Conservation (phyloP, 352 stramenopile species). For the Pythium aristosporum region DNA sequence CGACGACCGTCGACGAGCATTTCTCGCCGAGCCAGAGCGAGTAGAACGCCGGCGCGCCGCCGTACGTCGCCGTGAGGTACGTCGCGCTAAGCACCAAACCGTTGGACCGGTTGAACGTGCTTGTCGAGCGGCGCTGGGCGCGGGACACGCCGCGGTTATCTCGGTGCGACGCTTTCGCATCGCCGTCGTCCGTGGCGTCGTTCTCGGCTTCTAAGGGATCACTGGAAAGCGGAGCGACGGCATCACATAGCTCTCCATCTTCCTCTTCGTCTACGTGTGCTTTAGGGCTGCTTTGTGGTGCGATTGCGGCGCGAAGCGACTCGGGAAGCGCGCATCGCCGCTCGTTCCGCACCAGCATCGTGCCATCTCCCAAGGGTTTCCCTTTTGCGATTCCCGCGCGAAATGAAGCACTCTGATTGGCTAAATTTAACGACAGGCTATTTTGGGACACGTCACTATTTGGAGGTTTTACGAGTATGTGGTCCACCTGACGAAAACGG, state of each 20-base stretch:
- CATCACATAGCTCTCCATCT: slow-evolving; percentile 5
- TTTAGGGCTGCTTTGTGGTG: neutral
- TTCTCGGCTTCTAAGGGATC: slow-evolving; percentile 1
- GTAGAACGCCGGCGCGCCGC: slow-evolving; percentile 58
- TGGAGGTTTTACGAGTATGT: neutral
- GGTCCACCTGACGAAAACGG: slow-evolving; percentile 6
- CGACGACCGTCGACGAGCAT: slow-evolving; percentile 67
- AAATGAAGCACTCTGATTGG: slow-evolving; percentile 6
- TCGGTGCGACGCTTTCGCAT: neutral
- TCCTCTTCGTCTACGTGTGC: neutral
- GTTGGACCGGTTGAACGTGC: slow-evolving; percentile 23
- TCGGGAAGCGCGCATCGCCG: neutral
- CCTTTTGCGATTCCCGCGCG: neutral
- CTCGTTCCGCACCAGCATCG: slow-evolving; percentile 7
- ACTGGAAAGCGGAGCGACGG: slow-evolving; percentile 3
- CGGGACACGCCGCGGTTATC: neutral
- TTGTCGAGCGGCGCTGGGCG: slow-evolving; percentile 17
- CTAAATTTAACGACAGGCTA: neutral
- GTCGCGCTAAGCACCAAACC: slow-evolving; percentile 42
- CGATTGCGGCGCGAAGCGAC: neutral
- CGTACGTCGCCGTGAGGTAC: slow-evolving; percentile 56
- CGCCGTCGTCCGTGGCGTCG: slow-evolving; percentile 1
- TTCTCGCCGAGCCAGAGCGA: slow-evolving; percentile 50
- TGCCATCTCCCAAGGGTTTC: slow-evolving; percentile 3
- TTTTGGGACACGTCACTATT: slow-evolving; percentile 8